These are phyloP conservation scores for Verticillium nonalfalfae DNA, from an alignment of 2,329 filamentous ascomycete species.

Conservation along the genomic window DNA sequence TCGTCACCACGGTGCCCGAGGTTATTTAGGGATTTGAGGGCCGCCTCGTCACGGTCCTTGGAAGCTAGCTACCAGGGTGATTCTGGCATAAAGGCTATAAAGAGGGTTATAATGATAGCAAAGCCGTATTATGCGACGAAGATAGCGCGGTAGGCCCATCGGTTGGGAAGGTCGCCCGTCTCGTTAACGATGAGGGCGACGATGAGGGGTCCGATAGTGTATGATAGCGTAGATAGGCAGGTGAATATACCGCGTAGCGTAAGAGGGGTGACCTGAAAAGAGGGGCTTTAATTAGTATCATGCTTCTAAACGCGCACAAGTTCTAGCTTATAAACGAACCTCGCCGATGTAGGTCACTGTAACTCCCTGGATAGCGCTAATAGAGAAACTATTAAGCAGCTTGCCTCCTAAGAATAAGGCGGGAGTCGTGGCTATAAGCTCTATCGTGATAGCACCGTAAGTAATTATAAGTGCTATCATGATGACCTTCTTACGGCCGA, in stretches of 20 bases:
- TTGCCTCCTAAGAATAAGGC: slow-evolving; percentile 33
- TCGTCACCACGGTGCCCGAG: slow-evolving; percentile 20
- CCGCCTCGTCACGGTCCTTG: slow-evolving; percentile 24
- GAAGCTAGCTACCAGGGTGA: slow-evolving; percentile 33
- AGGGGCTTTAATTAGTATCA: too few species aligned
- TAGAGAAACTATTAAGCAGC: slow-evolving; percentile 32
- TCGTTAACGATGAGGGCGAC: slow-evolving; percentile 24
- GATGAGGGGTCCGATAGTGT: slow-evolving; percentile 22
- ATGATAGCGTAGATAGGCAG: slow-evolving; percentile 19
- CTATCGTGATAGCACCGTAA: slow-evolving; percentile 30
- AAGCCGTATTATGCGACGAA: slow-evolving; percentile 27
- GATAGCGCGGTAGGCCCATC: slow-evolving; percentile 27
- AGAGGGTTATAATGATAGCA: slow-evolving; percentile 18
- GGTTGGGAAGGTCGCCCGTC: slow-evolving; percentile 16
- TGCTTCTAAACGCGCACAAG: too few species aligned
- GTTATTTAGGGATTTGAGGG: slow-evolving; percentile 23
- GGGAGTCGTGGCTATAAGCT: slow-evolving; percentile 32
- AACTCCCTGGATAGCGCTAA: slow-evolving; percentile 18
- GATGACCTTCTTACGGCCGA: slow-evolving; percentile 24
- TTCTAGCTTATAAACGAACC: slow-evolving; percentile 16
- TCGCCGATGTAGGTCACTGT: slow-evolving; percentile 23
- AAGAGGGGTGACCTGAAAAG: slow-evolving; percentile 20
- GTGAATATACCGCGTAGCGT: slow-evolving; percentile 21
- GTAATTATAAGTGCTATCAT: slow-evolving; percentile 26
- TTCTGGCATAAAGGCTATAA: slow-evolving; percentile 32